phyloP scores from a whole-genome alignment of 805 yeast species.

The Metschnikowia borealis region DNA sequence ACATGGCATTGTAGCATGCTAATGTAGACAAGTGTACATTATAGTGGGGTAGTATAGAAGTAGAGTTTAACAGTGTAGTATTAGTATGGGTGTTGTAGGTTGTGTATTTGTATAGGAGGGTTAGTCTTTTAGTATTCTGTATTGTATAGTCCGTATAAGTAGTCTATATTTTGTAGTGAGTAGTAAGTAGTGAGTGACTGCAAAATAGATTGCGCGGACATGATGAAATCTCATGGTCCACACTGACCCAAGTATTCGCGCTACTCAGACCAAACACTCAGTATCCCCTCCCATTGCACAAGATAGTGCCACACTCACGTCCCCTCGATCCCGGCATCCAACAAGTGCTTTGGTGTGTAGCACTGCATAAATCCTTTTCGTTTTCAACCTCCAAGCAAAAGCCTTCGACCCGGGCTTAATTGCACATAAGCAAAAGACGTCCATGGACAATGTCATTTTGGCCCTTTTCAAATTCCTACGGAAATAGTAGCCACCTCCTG shows the following conservation, averaged over 20 bases:
- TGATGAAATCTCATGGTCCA: not conserved
- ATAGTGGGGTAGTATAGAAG: too few relatives aligned
- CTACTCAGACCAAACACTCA: not conserved
- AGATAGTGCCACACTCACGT: not conserved
- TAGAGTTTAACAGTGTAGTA: too few relatives aligned
- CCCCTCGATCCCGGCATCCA: not conserved
- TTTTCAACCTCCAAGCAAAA: not conserved
- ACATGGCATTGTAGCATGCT: too few relatives aligned
- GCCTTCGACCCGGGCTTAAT: not conserved
- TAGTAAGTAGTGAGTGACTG: not conserved
- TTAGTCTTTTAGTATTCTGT: too few relatives aligned
- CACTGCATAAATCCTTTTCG: not conserved
- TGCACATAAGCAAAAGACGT: not conserved
- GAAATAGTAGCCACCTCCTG: conserved; percentile 36
- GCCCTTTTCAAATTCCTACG: conserved; percentile 40
- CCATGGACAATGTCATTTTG: conserved; percentile 38
- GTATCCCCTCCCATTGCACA: conserved; percentile 1
- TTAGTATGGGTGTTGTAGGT: too few relatives aligned
- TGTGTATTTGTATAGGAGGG: too few relatives aligned
- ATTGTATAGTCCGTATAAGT: too few relatives aligned
- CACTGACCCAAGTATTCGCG: conserved; percentile 1
- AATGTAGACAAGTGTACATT: too few relatives aligned
- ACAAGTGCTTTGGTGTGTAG: not conserved
- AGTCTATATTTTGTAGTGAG: not conserved
- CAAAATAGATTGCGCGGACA: conserved; percentile 1